Conservation (phyloP, 225 moss, liverwort and hornwort genomes). For the Pleurozium schreberi region DNA sequence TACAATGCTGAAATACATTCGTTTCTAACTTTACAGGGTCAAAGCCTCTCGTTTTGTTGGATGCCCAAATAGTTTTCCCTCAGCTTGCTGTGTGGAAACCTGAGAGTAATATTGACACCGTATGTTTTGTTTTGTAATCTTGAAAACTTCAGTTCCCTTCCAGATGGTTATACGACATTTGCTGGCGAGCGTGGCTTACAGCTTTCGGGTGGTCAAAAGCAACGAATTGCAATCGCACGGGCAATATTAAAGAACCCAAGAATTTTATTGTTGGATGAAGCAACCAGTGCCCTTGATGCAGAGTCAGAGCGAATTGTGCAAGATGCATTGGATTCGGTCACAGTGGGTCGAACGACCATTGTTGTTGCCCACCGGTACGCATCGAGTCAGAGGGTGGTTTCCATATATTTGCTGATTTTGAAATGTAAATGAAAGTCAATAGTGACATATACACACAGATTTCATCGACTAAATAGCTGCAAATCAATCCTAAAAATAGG, state of each 20-base stretch:
- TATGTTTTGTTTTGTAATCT: neutral
- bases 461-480: neutral
- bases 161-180: slow-evolving; percentile 43
- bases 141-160: slow-evolving; percentile 27
- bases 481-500: too few relatives aligned
- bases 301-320: slow-evolving; percentile 59
- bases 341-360: slow-evolving; percentile 47
- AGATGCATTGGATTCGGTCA: slow-evolving; percentile 43
- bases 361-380: slow-evolving; percentile 42
- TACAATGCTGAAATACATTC: neutral
- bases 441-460: neutral
- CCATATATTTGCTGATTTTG: neutral
- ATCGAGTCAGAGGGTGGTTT: neutral
- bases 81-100: neutral
- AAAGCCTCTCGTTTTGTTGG: neutral
- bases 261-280: slow-evolving; percentile 65
- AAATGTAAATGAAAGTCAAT: neutral
- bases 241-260: slow-evolving; percentile 52
- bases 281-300: slow-evolving; percentile 56
- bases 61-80: neutral
- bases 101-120: neutral
- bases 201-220: slow-evolving; percentile 54
- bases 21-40: neutral
- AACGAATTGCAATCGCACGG: slow-evolving; percentile 65
- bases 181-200: slow-evolving; percentile 46